phyloP scores from a whole-genome alignment of 2,329 filamentous ascomycete genomes.

The Talaromyces amestolkiae region DNA sequence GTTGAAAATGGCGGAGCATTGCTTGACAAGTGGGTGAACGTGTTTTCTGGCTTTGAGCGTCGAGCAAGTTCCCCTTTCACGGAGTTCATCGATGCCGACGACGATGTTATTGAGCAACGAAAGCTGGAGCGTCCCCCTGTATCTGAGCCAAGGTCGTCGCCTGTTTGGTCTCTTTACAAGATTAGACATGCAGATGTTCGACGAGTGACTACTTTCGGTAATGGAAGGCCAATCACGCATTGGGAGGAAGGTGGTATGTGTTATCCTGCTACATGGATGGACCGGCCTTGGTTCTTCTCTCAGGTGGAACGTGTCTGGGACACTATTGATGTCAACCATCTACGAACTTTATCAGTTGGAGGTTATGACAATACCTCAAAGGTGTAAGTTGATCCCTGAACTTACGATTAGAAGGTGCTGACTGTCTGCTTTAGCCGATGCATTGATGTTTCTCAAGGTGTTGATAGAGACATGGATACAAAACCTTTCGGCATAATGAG shows the following conservation, averaged over 20 bases:
- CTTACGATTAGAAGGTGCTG: neutral
- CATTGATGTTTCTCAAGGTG: conserved; percentile 70
- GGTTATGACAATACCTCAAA: conserved; percentile 61
- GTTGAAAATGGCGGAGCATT: conserved; percentile 25
- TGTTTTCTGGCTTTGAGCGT: conserved; percentile 52
- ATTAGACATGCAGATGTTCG: conserved; percentile 60
- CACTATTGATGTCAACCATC: conserved; percentile 61
- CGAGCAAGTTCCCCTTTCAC: conserved; percentile 62
- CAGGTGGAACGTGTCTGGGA: conserved; percentile 64
- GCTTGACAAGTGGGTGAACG: conserved; percentile 39
- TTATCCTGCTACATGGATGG: conserved; percentile 56
- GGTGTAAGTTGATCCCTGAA: conserved; percentile 36
- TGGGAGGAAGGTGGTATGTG: conserved; percentile 58
- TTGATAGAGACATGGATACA: conserved; percentile 57
- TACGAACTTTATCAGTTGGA: conserved; percentile 47
- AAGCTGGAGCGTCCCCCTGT: conserved; percentile 44
- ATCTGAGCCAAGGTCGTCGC: conserved; percentile 26
- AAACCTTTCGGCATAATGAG: conserved; percentile 57
- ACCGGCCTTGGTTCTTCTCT: conserved; percentile 49
- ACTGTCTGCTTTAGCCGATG: conserved; percentile 30
- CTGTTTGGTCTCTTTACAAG: conserved; percentile 48
- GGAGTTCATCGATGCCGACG: conserved; percentile 58
- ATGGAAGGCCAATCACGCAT: conserved; percentile 57
- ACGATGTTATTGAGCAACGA: conserved; percentile 54
- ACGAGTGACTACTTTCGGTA: conserved; percentile 50